These are phyloP conservation scores for Solanum aculeatissimum DNA, from an alignment of 305 asterid genomes.

Conservation along the genomic window DNA sequence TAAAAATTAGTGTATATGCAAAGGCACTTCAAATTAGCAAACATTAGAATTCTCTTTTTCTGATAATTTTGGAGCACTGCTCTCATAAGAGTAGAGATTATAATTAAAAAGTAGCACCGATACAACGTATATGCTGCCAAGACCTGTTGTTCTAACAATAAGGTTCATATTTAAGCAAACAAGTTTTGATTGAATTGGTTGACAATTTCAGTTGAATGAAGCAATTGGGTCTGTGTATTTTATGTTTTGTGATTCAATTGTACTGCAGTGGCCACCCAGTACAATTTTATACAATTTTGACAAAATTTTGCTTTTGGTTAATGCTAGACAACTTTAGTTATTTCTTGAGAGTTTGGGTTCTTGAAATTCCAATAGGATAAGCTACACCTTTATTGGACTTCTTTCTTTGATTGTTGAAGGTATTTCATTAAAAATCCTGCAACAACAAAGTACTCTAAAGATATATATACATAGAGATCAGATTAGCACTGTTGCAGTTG, in stretches of 20 bases:
- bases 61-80: too few relatives aligned
- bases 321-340: not conserved
- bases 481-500: not conserved
- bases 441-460: not conserved
- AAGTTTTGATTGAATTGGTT: not conserved
- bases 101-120: too few relatives aligned
- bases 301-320: not conserved
- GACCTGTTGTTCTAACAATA: too few relatives aligned
- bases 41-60: too few relatives aligned
- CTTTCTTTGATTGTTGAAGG: not conserved
- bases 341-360: not conserved
- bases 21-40: too few relatives aligned
- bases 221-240: not conserved
- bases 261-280: not conserved
- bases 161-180: too few relatives aligned
- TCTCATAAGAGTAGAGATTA: too few relatives aligned
- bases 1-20: too few relatives aligned
- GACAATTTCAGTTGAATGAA: not conserved
- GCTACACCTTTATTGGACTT: not conserved
- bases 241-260: not conserved
- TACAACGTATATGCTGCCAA: too few relatives aligned
- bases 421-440: not conserved
- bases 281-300: not conserved
- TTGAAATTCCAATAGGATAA: not conserved
- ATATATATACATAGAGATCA: not conserved